These are phyloP conservation scores for Brassica balearica DNA, from an alignment of 441 rosid species.

Conservation along the genomic window DNA sequence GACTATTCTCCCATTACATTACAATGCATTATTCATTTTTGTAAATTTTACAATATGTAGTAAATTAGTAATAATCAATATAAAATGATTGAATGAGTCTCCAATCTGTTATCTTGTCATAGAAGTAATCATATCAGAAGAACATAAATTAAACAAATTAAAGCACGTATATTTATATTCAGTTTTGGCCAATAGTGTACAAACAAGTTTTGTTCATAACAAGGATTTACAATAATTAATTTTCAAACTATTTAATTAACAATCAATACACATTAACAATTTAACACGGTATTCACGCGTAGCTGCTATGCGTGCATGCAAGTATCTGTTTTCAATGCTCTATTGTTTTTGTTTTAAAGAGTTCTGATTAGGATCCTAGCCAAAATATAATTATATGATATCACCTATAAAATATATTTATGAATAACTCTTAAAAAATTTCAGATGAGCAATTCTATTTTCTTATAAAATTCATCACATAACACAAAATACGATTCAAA, in stretches of 20 bases:
- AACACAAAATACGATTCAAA: background rate
- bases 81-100: slow-evolving; percentile 1
- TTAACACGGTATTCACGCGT: slow-evolving; percentile 21
- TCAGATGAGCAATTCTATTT: background rate
- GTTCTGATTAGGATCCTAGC: slow-evolving; percentile 4
- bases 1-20: too few species aligned
- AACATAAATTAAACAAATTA: background rate
- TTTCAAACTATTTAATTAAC: background rate
- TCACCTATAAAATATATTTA: background rate
- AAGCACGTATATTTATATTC: background rate
- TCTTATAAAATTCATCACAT: background rate
- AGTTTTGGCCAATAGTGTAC: background rate
- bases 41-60: background rate
- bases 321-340: background rate
- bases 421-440: background rate
- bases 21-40: too few species aligned
- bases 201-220: slow-evolving; percentile 9
- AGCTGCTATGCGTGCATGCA: slow-evolving; percentile 16
- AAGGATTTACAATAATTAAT: background rate
- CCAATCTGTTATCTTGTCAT: background rate
- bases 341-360: background rate
- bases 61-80: background rate
- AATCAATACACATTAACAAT: background rate
- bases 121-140: background rate
- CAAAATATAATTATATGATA: background rate